A percentile compares a stretch with the other conserved stretches of the same genome.
Evolutionary conservation across 1,284 basidiomycete species (phyloP).

Genomic region (Leccinum holopus): DNA sequence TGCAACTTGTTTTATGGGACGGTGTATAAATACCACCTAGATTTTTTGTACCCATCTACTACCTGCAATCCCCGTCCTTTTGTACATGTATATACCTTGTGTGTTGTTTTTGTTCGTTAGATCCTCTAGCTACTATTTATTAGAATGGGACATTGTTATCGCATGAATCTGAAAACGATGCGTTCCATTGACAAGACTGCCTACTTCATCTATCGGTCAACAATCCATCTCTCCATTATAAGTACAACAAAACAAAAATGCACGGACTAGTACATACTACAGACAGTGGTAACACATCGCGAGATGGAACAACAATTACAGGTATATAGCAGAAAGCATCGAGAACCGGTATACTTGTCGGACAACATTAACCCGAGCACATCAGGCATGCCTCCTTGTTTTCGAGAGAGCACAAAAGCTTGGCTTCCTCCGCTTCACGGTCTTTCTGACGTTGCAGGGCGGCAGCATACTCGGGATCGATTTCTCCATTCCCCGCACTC

Average conservation of each 20-base stretch:
- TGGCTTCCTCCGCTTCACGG: constrained; percentile 79
- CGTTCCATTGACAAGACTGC: too few relatives aligned
- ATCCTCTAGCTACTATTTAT: constrained; percentile 5
- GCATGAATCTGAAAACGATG: not conserved
- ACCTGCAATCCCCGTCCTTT: constrained; percentile 7
- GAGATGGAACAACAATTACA: constrained; percentile 4
- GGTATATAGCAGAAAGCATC: constrained; percentile 6
- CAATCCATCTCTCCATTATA: constrained; percentile 1
- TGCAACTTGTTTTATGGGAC: not conserved
- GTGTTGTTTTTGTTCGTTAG: not conserved
- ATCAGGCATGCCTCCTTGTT: constrained; percentile 88
- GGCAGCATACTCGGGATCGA: constrained; percentile 80
- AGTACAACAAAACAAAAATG: constrained; percentile 19
- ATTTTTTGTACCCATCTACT: constrained; percentile 4
- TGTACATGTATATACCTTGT: constrained; percentile 17
- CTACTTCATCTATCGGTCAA: not conserved
- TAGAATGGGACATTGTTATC: not conserved
- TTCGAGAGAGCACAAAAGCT: constrained; percentile 80
- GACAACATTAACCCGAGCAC: constrained; percentile 68
- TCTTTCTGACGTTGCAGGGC: constrained; percentile 72
- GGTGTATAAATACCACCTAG: constrained; percentile 17
- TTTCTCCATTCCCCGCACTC: constrained; percentile 51
- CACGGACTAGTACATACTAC: constrained; percentile 15
- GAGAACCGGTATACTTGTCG: not conserved
- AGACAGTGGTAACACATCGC: constrained; percentile 2